Evolutionary conservation across 768 basidiomycete genomes (phyloP), one percentile per base, ranked within the genome.

Genomic region (Xerocomellus dryophilus): DNA sequence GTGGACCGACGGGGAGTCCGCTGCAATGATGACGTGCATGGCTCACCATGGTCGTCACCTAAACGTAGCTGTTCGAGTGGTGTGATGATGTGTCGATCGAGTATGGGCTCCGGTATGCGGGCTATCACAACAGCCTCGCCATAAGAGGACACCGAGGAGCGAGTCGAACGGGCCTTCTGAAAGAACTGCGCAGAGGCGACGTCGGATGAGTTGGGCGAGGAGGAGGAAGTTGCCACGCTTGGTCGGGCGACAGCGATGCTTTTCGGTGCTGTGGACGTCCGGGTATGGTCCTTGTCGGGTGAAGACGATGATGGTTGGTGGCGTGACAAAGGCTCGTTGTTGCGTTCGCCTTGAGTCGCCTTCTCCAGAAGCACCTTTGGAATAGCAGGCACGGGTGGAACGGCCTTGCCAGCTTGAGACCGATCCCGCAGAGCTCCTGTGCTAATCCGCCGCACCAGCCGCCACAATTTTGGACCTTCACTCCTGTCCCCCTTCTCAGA

Each of bases 381-480:
- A 3, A 87, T 71, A 8, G 79, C 75, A 36, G 85, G 85, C 0
- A 86, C 81, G 17, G 85, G 85, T 0, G 83, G 84, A 11, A 77
- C 74, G 1, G 56, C 52, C 11, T 63, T 59, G 25, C 60, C 58
- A 12, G 53, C 49, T 27, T 51, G 53, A 36, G 57, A 64, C 60
- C 77, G 81, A 17, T 88, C 86, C 51, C 83, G 77, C 40, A 88
- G 67, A 9, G 76, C 82, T 8, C 84, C 82, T 0, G 81, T 78
- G 55, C 85, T 87, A 55, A 90, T 81, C 38, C 84, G 77, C 66
- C 86, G 88, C 76, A 89, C 77, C 47, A 90, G 64, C 67, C 77
- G 84, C 85, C 85, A 88, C 2, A 88, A 66, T 60, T 75, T 82
- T 45, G 73, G 74, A 7, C 76, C 73, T 6, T 76, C 72, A 6